Evolutionary conservation across 2,329 filamentous ascomycete species (phyloP), one percentile per base, ranked within the genome.

Genomic region (Leptosphaerulina australis): DNA sequence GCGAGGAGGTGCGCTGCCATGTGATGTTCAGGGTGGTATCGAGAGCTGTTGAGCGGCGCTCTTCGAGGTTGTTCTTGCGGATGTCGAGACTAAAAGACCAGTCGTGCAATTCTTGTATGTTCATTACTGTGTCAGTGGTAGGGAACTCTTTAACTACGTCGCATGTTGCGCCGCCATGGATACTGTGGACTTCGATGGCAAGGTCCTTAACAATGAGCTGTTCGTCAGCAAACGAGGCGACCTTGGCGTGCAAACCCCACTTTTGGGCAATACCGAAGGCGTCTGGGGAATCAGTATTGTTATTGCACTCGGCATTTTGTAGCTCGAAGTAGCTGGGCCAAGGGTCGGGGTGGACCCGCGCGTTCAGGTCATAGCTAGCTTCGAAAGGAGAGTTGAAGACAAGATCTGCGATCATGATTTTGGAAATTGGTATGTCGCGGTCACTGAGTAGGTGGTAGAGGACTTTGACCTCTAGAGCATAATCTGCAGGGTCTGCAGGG

Each of bases 291-390:
- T 74, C 64, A 2, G 58, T 47, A 14, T 60, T 51, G 9, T 70
- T 63, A 10, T 76, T 71, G 25, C 56, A 54, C 31, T 70, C 64
- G 7, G 63, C 63, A n/a, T 73, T 67, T 29, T 85, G 81, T 14
- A 82, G 77, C 43, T 85, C 81, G 71, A 97, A 99, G 62, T 95
- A 86, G 68, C 87, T 91, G 1, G 94, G 92, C 93, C 94, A 99
- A 2, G 84, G 79, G 38, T 88, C 86, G 0, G 81, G 73, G 70
- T 97, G 88, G 3, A 96, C 78, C 8, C 88, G 83, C 9, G 94
- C 91, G 10, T 87, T 81, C 55, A 97, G 84, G 55, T 95, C 90
- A 70, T 96, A 97, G 64, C 89, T 94, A 12, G 91, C 90, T 74
- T 96, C 91, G 63, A 99, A 97, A 0, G 93, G 91, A 39, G 85